Evolutionary conservation across 495 filamentous ascomycete species (phyloP), one percentile per base, ranked within the genome.

Genomic region (Lineolata rhizophorae): DNA sequence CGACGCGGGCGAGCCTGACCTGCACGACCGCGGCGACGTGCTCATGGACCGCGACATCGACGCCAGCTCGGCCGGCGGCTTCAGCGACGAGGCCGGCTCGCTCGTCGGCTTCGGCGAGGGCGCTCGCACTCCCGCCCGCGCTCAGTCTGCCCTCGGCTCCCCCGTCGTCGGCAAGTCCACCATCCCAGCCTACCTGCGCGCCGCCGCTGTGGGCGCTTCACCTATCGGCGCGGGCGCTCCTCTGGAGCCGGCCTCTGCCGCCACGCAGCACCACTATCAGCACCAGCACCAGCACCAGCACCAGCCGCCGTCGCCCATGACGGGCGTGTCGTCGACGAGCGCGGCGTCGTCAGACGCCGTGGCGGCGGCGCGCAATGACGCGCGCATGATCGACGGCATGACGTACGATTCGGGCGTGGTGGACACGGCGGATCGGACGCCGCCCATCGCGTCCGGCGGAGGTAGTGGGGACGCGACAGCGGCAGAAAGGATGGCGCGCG

Each of bases 51-150:
- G 62, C 18, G 65, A 75, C 25, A 68, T 72, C 30, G 67, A 62
- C 3, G 62, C 60, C 17, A 61, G 56, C 29, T 70, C 61, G 41
- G 64, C 75, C 13, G 70, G 78, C 36, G 74, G 71, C 39, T 67
- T 83, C 58, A 81, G 74, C 37, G 82, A 92, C 39, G 78, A 84
- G 41, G 67, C 65, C 3, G 76, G 70, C 0, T 75, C 67, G 42
- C 55, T 91, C 18, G 82, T 90, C 5, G 83, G 69, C 0, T 90
- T 90, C 36, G 83, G 83, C 30, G 83, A 91, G 46, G 81, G 79
- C 5, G 81, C 82, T 9, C 72, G 72, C 34, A 84, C 48, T 17
- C 48, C 47, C 3, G 48, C 45, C 16, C 29, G 50, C 31, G 40
- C 35, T 20, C 43, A 51, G 19, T 50, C 46, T 31, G 16, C 6